These are phyloP conservation scores for Tuber umbilicatum DNA, from an alignment of 495 filamentous ascomycete genomes.

Conservation along the genomic window DNA sequence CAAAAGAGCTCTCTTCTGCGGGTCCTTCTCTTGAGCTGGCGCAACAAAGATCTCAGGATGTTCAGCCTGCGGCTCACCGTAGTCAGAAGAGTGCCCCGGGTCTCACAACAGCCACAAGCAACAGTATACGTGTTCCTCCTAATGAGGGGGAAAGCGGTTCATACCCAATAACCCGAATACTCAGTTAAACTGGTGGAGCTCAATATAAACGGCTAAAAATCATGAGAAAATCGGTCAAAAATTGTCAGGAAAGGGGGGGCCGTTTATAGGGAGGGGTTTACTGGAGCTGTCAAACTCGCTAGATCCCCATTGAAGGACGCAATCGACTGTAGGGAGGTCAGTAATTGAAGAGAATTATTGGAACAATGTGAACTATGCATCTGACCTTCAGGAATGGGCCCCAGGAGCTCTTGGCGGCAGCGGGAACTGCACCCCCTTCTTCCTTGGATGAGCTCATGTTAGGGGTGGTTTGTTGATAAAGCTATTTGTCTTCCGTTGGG, in stretches of 20 bases:
- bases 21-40: slow-evolving; percentile 70
- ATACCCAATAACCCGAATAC: slow-evolving; percentile 85
- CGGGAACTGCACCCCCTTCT: slow-evolving; percentile 36
- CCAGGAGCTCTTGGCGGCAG: slow-evolving; percentile 42
- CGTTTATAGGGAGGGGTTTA: slow-evolving; percentile 14
- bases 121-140: slow-evolving; percentile 6
- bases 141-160: slow-evolving; percentile 9
- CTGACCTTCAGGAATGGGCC: slow-evolving; percentile 43
- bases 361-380: slow-evolving; percentile 5
- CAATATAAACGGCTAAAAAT: slow-evolving; percentile 69
- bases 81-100: slow-evolving; percentile 12
- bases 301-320: slow-evolving; percentile 96
- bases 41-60: slow-evolving; percentile 84
- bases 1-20: slow-evolving; percentile 73
- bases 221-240: slow-evolving; percentile 3
- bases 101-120: not conserved
- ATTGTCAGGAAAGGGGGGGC: slow-evolving; percentile 8
- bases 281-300: slow-evolving; percentile 81
- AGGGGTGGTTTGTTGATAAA: not conserved
- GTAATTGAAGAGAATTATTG: not conserved
- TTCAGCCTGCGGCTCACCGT: slow-evolving; percentile 51
- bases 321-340: slow-evolving; percentile 58
- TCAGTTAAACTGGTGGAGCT: slow-evolving; percentile 85
- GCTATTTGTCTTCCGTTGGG: not conserved
- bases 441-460: slow-evolving; percentile 35